phyloP scores from a whole-genome alignment of 257 asterid genomes.

The Mitragyna speciosa region DNA sequence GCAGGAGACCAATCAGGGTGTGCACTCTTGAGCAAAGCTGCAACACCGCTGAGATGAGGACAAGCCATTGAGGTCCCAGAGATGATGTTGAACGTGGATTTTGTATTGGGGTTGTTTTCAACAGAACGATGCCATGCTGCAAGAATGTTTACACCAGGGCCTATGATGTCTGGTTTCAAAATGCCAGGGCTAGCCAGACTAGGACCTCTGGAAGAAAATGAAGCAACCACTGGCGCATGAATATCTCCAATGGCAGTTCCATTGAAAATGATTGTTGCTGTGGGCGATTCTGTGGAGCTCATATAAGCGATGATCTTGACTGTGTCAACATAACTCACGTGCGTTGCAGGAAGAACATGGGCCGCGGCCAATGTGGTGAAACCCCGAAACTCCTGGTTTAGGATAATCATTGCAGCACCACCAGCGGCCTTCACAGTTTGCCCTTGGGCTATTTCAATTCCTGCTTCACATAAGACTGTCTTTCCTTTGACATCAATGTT shows the following conservation, averaged over 20 bases:
- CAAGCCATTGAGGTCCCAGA: conserved; percentile 28
- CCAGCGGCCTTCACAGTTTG: conserved; percentile 13
- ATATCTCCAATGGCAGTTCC: conserved; percentile 16
- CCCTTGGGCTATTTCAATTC: background rate
- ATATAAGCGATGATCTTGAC: conserved; percentile 4
- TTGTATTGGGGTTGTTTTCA: background rate
- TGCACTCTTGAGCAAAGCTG: conserved; percentile 24
- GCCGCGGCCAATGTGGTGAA: background rate
- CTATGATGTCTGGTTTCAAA: conserved; percentile 23
- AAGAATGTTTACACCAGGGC: conserved; percentile 23
- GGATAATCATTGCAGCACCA: conserved; percentile 20
- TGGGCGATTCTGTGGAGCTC: conserved; percentile 9
- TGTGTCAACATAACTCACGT: conserved; percentile 5
- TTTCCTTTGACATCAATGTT: conserved; percentile 13
- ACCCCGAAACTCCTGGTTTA: background rate
- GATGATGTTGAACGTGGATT: conserved; percentile 5
- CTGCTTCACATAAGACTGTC: conserved; percentile 12
- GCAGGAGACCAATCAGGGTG: conserved; percentile 28
- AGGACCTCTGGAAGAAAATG: conserved; percentile 26
- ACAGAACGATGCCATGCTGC: conserved; percentile 25
- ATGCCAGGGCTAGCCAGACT: conserved; percentile 5
- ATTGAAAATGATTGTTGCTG: background rate
- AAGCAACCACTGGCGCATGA: conserved; percentile 15
- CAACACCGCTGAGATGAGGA: conserved; percentile 25
- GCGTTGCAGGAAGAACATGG: conserved; percentile 8